These are phyloP conservation scores for Oryza meyeriana DNA, from an alignment of 176 grass and related monocot species.

Conservation along the genomic window DNA sequence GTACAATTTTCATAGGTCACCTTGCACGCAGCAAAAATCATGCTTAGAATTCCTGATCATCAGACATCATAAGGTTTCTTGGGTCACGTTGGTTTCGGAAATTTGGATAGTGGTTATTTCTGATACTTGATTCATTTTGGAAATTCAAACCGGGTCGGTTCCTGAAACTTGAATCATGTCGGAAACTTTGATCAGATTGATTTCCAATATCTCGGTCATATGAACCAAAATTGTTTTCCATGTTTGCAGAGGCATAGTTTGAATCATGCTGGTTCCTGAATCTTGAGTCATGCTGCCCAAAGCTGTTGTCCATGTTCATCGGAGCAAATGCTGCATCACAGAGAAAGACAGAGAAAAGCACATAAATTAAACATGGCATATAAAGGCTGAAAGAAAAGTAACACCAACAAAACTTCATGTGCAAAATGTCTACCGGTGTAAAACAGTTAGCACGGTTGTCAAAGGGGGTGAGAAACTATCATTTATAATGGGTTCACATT, in stretches of 20 bases:
- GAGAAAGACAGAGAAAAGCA: neutral
- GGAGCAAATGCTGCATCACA: conserved; percentile 58
- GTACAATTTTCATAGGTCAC: neutral
- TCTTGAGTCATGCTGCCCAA: conserved; percentile 13
- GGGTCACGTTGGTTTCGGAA: neutral
- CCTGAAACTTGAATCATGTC: conserved; percentile 17
- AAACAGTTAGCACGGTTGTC: neutral
- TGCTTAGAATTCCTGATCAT: conserved; percentile 13
- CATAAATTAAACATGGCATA: neutral
- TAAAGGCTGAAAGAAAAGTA: conserved; percentile 20
- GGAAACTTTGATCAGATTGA: conserved; percentile 1
- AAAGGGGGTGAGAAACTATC: neutral
- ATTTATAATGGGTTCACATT: neutral
- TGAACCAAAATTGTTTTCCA: neutral
- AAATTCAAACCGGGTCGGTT: neutral
- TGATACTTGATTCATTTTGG: conserved; percentile 11
- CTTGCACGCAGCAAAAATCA: neutral
- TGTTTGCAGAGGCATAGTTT: neutral
- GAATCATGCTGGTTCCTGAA: conserved; percentile 33
- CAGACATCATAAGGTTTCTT: conserved; percentile 7
- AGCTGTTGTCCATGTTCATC: conserved; percentile 46
- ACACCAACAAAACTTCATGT: neutral
- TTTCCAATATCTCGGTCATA: neutral
- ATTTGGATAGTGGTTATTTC: neutral
- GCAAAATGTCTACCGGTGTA: neutral